Conservation (phyloP, 225 moss, liverwort and hornwort genomes). For the Climacium dendroides region DNA sequence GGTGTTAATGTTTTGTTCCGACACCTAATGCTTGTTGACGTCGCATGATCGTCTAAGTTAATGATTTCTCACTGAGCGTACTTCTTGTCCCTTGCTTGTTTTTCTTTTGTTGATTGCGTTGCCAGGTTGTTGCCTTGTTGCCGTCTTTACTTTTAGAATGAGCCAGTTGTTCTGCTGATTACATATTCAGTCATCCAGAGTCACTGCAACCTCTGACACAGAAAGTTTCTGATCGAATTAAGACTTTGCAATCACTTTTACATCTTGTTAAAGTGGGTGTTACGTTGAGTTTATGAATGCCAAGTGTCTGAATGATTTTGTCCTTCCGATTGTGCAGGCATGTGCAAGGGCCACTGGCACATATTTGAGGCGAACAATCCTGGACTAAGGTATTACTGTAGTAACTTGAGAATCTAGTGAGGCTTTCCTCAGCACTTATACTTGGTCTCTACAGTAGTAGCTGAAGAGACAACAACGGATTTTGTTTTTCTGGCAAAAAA, state of each 20-base stretch:
- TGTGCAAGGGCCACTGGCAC: neutral
- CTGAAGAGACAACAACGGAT: neutral
- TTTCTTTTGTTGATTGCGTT: neutral
- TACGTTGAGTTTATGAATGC: neutral
- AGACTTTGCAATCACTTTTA: neutral
- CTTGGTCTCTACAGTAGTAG: neutral
- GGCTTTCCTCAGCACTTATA: neutral
- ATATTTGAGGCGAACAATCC: neutral
- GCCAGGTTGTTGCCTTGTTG: neutral
- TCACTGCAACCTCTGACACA: neutral
- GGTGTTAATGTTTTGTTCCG: neutral
- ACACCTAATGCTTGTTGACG: neutral
- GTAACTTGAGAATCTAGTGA: neutral
- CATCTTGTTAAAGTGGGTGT: neutral
- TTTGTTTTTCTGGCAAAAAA: neutral
- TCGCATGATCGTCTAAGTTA: neutral
- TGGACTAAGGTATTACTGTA: too few relatives aligned
- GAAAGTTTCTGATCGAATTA: neutral
- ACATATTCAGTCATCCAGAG: neutral
- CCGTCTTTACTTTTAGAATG: neutral
- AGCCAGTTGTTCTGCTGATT: neutral
- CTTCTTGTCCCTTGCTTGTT: neutral
- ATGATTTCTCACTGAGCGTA: neutral
- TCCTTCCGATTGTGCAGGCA: neutral
- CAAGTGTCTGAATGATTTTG: neutral